phyloP scores from a whole-genome alignment of 371 early-diverging fungal species.

The Mucor piriformis region DNA sequence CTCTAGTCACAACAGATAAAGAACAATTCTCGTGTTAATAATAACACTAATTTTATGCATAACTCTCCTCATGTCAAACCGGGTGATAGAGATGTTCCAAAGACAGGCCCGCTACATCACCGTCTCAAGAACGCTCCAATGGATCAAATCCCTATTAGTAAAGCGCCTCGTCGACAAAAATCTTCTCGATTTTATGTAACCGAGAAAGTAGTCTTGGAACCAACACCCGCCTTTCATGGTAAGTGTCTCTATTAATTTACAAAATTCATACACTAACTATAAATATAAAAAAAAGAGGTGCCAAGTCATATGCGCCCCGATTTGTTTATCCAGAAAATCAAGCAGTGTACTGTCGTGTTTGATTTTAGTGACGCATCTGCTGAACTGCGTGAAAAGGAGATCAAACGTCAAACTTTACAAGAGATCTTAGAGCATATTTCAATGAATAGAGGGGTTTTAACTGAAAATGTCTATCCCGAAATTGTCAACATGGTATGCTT shows the following conservation, averaged over 20 bases:
- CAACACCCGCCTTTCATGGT: constrained; percentile 77
- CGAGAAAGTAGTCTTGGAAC: constrained; percentile 78
- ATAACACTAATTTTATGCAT: constrained; percentile 27
- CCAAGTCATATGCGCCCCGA: constrained; percentile 72
- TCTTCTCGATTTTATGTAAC: constrained; percentile 85
- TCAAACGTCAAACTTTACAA: constrained; percentile 85
- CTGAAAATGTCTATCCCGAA: constrained; percentile 86
- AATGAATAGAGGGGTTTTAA: constrained; percentile 81
- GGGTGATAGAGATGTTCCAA: constrained; percentile 52
- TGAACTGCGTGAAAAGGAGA: constrained; percentile 90
- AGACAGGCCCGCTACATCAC: constrained; percentile 70
- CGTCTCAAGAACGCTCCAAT: constrained; percentile 79
- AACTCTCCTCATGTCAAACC: constrained; percentile 24
- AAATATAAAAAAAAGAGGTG: constrained; percentile 59
- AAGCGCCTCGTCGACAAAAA: constrained; percentile 80
- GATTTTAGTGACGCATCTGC: constrained; percentile 89
- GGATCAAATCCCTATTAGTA: constrained; percentile 79
- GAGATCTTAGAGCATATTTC: constrained; percentile 92
- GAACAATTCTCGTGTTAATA: constrained; percentile 1
- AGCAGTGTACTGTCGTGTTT: constrained; percentile 87
- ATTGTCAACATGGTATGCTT: constrained; percentile 84
- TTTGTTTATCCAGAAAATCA: constrained; percentile 83
- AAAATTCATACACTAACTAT: background rate
- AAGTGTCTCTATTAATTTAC: constrained; percentile 5
- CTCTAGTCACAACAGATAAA: constrained; percentile 5